A percentile compares a stretch with the other conserved stretches of the same genome.
phyloP scores from a whole-genome alignment of 2,329 filamentous ascomycete genomes.

The Elsinoe necatrix region DNA sequence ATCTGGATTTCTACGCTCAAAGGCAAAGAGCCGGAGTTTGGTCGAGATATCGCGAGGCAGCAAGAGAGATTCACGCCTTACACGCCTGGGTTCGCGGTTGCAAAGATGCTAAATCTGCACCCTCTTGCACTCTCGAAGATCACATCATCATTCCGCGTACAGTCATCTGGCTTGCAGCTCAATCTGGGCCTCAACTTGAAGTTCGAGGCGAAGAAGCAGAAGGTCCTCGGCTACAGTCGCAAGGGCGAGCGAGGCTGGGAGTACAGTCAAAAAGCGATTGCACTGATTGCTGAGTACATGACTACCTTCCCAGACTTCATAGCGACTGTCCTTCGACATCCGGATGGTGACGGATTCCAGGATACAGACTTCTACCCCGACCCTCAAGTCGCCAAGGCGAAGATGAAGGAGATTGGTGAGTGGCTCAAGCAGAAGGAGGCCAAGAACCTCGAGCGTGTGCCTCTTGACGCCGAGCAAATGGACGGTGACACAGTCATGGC shows the following conservation, averaged over 20 bases:
- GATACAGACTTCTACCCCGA: slow-evolving; percentile 81
- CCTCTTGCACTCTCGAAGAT: slow-evolving; percentile 89
- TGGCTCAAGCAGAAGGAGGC: slow-evolving; percentile 91
- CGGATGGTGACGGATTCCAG: slow-evolving; percentile 71
- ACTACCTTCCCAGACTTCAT: slow-evolving; percentile 92
- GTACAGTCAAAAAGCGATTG: slow-evolving; percentile 77
- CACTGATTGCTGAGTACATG: slow-evolving; percentile 82
- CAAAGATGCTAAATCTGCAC: slow-evolving; percentile 71
- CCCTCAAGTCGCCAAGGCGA: slow-evolving; percentile 59
- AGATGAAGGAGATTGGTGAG: slow-evolving; percentile 85
- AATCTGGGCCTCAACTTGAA: slow-evolving; percentile 95
- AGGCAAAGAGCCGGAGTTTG: slow-evolving; percentile 71
- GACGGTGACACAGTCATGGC: slow-evolving; percentile 80
- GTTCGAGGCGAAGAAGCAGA: slow-evolving; percentile 90
- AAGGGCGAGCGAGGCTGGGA: slow-evolving; percentile 87
- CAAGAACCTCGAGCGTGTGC: slow-evolving; percentile 90
- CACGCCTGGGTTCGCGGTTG: slow-evolving; percentile 79
- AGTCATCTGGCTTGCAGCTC: slow-evolving; percentile 69
- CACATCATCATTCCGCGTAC: slow-evolving; percentile 85
- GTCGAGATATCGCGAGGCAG: slow-evolving; percentile 60
- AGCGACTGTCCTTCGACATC: slow-evolving; percentile 74
- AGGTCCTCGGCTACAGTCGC: slow-evolving; percentile 90
- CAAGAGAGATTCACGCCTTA: slow-evolving; percentile 68
- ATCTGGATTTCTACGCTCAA: slow-evolving; percentile 67
- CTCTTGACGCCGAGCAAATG: slow-evolving; percentile 89